phyloP scores from a whole-genome alignment of 768 basidiomycete genomes.

The Daedaleopsis nitida region DNA sequence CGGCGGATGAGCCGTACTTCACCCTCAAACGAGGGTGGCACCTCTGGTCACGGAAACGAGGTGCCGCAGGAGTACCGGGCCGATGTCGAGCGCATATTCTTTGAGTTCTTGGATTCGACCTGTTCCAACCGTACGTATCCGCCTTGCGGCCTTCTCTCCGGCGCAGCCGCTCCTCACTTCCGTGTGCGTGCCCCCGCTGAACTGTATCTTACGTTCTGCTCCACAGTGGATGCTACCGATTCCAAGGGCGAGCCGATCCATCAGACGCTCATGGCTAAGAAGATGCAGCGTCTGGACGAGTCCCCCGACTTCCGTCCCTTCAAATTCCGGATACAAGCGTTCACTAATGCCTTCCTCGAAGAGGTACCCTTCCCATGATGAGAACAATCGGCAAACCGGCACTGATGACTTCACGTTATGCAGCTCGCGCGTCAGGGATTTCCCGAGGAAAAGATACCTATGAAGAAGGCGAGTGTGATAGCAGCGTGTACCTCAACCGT shows the following conservation, averaged over 20 bases:
- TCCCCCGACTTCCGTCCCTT: slow-evolving; percentile 96
- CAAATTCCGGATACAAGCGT: slow-evolving; percentile 98
- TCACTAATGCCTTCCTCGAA: slow-evolving; percentile 94
- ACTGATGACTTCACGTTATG: slow-evolving; percentile 8
- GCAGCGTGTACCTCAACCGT: slow-evolving; percentile 4
- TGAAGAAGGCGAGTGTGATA: slow-evolving; percentile 77
- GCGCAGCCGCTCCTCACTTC: slow-evolving; percentile 2
- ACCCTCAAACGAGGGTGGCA: slow-evolving; percentile 30
- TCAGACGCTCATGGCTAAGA: slow-evolving; percentile 98
- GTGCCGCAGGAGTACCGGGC: slow-evolving; percentile 78
- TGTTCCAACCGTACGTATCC: slow-evolving; percentile 85
- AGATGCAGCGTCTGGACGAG: slow-evolving; percentile 97
- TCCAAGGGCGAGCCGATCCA: slow-evolving; percentile 96
- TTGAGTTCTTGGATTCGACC: slow-evolving; percentile 81
- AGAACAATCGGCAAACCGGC: slow-evolving; percentile 7
- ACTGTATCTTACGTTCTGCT: slow-evolving; percentile 20
- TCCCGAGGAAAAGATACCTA: slow-evolving; percentile 92
- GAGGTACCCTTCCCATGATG: slow-evolving; percentile 52
- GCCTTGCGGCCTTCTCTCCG: slow-evolving; percentile 7
- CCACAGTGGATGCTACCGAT: slow-evolving; percentile 87
- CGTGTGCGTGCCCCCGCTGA: slow-evolving; percentile 16
- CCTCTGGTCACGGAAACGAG: slow-evolving; percentile 50
- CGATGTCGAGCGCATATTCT: slow-evolving; percentile 89
- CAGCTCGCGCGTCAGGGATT: slow-evolving; percentile 85
- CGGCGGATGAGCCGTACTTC: slow-evolving; percentile 27